These are phyloP conservation scores for Ophiostoma novo-ulmi DNA, from an alignment of 2,329 filamentous ascomycete genomes.

Conservation along the genomic window DNA sequence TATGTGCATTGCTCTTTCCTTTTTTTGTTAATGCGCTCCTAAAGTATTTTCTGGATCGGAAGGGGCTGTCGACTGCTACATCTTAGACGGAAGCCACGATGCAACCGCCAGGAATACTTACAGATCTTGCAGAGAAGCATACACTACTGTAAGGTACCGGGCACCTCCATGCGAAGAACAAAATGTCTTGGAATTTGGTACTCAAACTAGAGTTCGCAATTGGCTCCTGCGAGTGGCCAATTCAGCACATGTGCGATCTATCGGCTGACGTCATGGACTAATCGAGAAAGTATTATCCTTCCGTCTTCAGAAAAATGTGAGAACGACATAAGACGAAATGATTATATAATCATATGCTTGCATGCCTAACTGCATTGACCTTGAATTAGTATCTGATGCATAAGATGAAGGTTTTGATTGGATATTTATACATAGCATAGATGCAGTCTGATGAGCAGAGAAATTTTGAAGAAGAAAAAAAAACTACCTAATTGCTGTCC, in stretches of 20 bases:
- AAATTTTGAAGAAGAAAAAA: background rate
- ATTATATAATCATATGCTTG: background rate
- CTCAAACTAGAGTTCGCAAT: background rate
- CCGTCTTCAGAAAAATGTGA: background rate
- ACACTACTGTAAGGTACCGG: background rate
- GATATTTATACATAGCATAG: background rate
- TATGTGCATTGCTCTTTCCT: background rate
- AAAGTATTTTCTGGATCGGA: background rate
- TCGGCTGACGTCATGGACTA: conserved; percentile 1
- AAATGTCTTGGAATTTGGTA: background rate
- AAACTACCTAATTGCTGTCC: background rate
- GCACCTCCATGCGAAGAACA: background rate
- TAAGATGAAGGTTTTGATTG: background rate
- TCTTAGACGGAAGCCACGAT: background rate
- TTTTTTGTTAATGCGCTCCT: background rate
- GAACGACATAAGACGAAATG: background rate
- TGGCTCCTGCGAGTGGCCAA: conserved; percentile 4
- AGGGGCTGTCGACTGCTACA: background rate
- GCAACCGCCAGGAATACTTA: background rate
- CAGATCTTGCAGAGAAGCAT: background rate
- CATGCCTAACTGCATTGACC: background rate
- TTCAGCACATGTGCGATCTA: background rate
- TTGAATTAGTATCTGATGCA: background rate
- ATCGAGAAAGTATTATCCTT: background rate
- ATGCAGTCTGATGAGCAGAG: background rate